Evolutionary conservation across 805 yeast species (phyloP), one percentile per base, ranked within the genome.

Genomic region (Nadsonia fulvescens): DNA sequence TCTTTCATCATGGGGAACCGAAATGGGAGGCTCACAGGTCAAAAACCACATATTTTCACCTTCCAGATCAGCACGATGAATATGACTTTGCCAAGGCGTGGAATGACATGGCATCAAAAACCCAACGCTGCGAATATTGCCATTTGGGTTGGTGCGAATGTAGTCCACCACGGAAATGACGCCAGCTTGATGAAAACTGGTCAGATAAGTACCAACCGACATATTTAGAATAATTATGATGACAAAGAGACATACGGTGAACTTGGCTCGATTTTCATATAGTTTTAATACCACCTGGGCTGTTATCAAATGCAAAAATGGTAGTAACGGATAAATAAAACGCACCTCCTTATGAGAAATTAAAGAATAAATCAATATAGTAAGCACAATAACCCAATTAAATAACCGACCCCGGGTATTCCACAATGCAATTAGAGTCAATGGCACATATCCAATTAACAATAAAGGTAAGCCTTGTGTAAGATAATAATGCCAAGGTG

Each of bases 51-150:
- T 61, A 1, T n/a, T n/a, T n/a, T n/a, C n/a, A n/a, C n/a, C n/a
- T n/a, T n/a, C n/a, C n/a, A 44, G 37, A 4, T 63, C 42, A 14
- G 56, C 61, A 12, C 76, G 51, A 42, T 83, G 93, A 20, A 89
- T 49, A 43, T 75, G 70, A 14, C 89, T 66, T 43, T 81, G 93
- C 70, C 89, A 77, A 2, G 98, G 99, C 0, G 95, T 86, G 0
- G 96, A 83, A 47, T 89, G 99, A 41, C 99, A 89, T 0, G 99
- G 98, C 43, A 83, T 81, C 9, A 89, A 47, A 38, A 89, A 78
- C 1, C 94, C 93, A 15, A 83, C 51, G n/a, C n/a, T n/a, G n/a
- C n/a, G n/a, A 2, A 75, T 59, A 6, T 48, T 34, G 6, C 66
- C 58, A 4, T 43, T 38, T 3, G 50, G 39, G 17, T 54, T 44